Evolutionary conservation across 192 early-diverging fungal genomes (phyloP).

Genomic region (Backusella westeae): DNA sequence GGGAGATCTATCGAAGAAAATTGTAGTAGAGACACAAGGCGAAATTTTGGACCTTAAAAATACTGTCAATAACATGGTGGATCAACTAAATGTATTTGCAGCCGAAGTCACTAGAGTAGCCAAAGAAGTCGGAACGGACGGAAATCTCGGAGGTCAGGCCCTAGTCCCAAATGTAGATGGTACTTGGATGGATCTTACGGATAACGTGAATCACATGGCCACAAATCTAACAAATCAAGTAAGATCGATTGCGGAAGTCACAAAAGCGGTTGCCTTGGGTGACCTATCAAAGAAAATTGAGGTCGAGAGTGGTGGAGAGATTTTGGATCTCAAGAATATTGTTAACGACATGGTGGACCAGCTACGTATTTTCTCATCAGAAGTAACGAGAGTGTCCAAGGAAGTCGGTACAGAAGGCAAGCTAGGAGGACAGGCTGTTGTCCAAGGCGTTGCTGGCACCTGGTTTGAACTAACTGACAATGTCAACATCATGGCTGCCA

Average conservation of each 20-base stretch:
- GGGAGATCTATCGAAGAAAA: constrained; percentile 58
- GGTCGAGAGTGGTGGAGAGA: constrained; percentile 63
- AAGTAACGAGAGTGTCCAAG: constrained; percentile 60
- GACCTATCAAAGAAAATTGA: constrained; percentile 61
- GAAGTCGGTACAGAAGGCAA: constrained; percentile 65
- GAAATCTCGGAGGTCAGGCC: constrained; percentile 62
- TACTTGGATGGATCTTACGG: constrained; percentile 63
- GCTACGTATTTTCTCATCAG: constrained; percentile 56
- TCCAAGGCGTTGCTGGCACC: constrained; percentile 56
- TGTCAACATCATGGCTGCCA: constrained; percentile 60
- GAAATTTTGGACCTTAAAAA: constrained; percentile 70
- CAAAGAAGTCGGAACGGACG: constrained; percentile 69
- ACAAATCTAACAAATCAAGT: constrained; percentile 56
- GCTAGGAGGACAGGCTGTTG: constrained; percentile 70
- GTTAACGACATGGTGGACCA: constrained; percentile 73
- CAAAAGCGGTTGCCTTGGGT: constrained; percentile 58
- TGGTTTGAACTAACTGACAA: constrained; percentile 59
- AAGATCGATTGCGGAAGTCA: constrained; percentile 59
- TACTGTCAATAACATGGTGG: constrained; percentile 73
- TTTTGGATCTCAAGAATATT: constrained; percentile 61
- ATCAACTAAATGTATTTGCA: constrained; percentile 51
- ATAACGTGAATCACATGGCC: constrained; percentile 61
- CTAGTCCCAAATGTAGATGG: constrained; percentile 55
- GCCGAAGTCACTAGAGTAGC: constrained; percentile 73
- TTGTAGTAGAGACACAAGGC: constrained; percentile 63